A percentile compares a stretch with the other conserved stretches of the same genome.
Evolutionary conservation across 2,329 filamentous ascomycete genomes (phyloP).

Genomic region (Falciphora oryzae): DNA sequence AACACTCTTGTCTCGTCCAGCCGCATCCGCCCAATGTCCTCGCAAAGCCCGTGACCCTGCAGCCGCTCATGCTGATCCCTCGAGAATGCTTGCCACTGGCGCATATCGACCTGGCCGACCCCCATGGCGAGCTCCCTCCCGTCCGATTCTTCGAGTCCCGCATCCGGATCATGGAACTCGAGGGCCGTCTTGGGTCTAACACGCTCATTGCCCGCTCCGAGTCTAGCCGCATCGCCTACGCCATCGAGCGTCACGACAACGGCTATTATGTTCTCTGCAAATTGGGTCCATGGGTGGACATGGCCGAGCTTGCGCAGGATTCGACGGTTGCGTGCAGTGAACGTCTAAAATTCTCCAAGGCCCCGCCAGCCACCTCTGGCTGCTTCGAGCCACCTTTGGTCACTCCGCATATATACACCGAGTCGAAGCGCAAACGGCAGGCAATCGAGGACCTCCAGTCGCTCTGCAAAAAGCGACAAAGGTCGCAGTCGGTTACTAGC

Average conservation of each 20-base stretch:
- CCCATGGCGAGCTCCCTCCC: slow-evolving; percentile 43
- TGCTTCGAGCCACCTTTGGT: slow-evolving; percentile 24
- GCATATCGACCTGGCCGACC: slow-evolving; percentile 50
- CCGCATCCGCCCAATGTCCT: slow-evolving; percentile 49
- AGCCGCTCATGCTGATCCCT: slow-evolving; percentile 57
- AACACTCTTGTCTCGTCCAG: slow-evolving; percentile 28
- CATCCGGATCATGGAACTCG: slow-evolving; percentile 58
- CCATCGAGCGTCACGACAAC: slow-evolving; percentile 57
- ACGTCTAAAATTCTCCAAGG: slow-evolving; percentile 16
- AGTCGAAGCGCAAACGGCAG: slow-evolving; percentile 48
- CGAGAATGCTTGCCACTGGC: slow-evolving; percentile 57
- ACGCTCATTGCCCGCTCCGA: slow-evolving; percentile 59
- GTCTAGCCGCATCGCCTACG: slow-evolving; percentile 48
- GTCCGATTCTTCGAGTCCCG: slow-evolving; percentile 55
- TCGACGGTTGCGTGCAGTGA: slow-evolving; percentile 41
- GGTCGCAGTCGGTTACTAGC: slow-evolving; percentile 34
- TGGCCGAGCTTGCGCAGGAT: slow-evolving; percentile 44
- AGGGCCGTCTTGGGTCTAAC: slow-evolving; percentile 51
- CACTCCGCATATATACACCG: slow-evolving; percentile 41
- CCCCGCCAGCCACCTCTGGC: background rate
- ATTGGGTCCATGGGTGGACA: slow-evolving; percentile 60
- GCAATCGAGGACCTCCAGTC: slow-evolving; percentile 61
- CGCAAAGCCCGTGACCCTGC: slow-evolving; percentile 47
- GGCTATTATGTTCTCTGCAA: slow-evolving; percentile 63
- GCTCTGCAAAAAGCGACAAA: slow-evolving; percentile 47